phyloP scores from a whole-genome alignment of 148 eudicot genomes.

The Amaranthus palmeri region DNA sequence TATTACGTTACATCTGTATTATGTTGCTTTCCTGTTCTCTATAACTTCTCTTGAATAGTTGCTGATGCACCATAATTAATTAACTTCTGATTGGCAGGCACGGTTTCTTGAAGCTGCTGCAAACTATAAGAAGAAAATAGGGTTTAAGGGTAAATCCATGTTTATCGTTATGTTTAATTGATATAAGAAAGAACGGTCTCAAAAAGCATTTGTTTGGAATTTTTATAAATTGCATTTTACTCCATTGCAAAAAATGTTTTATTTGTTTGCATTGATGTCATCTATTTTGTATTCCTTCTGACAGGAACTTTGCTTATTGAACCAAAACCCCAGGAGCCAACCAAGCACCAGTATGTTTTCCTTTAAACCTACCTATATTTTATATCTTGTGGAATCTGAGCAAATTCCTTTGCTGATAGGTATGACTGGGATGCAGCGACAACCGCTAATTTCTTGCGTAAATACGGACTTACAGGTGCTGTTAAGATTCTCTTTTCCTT shows the following conservation, averaged over 20 bases:
- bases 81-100: slow-evolving; percentile 51
- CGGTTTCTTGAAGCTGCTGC: slow-evolving; percentile 80
- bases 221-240: neutral
- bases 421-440: slow-evolving; percentile 99
- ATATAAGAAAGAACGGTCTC: neutral
- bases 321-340: slow-evolving; percentile 98
- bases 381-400: slow-evolving; percentile 11
- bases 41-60: neutral
- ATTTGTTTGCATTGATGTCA: neutral
- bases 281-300: slow-evolving; percentile 10
- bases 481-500: neutral
- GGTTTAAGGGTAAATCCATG: slow-evolving; percentile 69
- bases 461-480: slow-evolving; percentile 83
- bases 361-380: neutral
- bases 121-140: slow-evolving; percentile 90
- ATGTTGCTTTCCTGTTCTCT: neutral
- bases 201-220: neutral
- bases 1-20: neutral
- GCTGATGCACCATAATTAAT: neutral
- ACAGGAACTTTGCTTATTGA: slow-evolving; percentile 88
- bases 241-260: neutral
- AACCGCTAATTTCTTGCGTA: slow-evolving; percentile 88
- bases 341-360: slow-evolving; percentile 85
- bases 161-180: neutral
- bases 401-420: slow-evolving; percentile 37